Base-by-base conservation (phyloP, 2,329 filamentous ascomycete genomes). In the Blumeria graminis region DNA sequence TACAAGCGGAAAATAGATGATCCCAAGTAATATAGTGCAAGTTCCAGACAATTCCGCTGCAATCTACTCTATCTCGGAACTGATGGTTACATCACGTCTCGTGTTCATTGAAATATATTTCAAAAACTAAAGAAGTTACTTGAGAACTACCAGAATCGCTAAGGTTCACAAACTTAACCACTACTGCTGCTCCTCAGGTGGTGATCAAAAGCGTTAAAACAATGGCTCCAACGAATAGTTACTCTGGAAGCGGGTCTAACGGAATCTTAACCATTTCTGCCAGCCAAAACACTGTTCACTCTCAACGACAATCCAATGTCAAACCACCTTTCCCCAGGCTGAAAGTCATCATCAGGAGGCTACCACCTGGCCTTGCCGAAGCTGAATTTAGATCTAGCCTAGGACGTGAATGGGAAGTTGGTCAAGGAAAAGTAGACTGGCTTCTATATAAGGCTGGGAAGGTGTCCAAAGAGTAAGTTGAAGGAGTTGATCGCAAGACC, bases 371-470 rank as follows among this genome's bases (percentile, higher is more conserved):
- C 8, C 74, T 98, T 67, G 93, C 85, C 0, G 77, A 86, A 64
- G 69, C 75, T 0, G 92, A 98, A 64, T 90, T 93, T 60, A 73
- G 81, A 63, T 68, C 71, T 13, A 74, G 80, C 8, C 68, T 95
- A 11, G 89, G 88, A 3, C 75, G 81, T 1, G 82, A 88, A 53
- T 96, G 90, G 90, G 84, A 81, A 64, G 64, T 76, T 3, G 85
- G 84, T n/a, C 77, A 76, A 52, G 87, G 86, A 35, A 92, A 82
- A 66, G 79, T 93, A 11, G 89, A 94, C 67, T 95, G 86, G 86
- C 74, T 84, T 61, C 76, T 76, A 53, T 98, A 78, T 67, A 76
- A 76, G 57, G 70, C 75, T 56, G 82, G 82, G 61, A 94, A 94
- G 66, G 74, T 90, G 48, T 89, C 88, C 1, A 83, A 81, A 65